phyloP scores from a whole-genome alignment of 2,329 filamentous ascomycete genomes.

The Orbilia javanica region DNA sequence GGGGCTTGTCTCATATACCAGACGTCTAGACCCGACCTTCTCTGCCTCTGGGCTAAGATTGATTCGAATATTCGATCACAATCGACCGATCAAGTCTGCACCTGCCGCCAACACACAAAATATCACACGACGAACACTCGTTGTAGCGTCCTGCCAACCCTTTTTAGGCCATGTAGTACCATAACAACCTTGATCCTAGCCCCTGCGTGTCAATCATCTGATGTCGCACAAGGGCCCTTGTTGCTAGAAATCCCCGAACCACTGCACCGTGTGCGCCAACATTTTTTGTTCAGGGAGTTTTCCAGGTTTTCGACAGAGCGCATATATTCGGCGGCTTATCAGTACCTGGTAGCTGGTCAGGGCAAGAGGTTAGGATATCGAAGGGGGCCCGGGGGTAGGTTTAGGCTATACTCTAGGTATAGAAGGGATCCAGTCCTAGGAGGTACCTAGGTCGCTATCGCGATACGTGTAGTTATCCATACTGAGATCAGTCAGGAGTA shows the following conservation, averaged over 20 bases:
- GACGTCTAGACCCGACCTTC: too few species aligned
- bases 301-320: slow-evolving; percentile 1
- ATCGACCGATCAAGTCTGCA: too few species aligned
- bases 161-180: not conserved
- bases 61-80: too few species aligned
- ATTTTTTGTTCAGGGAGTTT: not conserved
- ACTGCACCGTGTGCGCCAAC: not conserved
- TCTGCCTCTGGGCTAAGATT: too few species aligned
- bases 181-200: not conserved
- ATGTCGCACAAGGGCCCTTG: slow-evolving; percentile 15
- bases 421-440: too few species aligned
- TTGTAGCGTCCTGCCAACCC: not conserved
- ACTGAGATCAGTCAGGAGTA: too few species aligned
- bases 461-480: too few species aligned
- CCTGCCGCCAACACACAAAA: too few species aligned
- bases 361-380: not conserved
- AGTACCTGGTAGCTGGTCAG: slow-evolving; percentile 2
- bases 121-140: too few species aligned
- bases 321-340: not conserved
- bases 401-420: slow-evolving; percentile 27
- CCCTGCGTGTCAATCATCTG: slow-evolving; percentile 5
- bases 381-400: not conserved
- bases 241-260: slow-evolving; percentile 3
- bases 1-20: too few species aligned
- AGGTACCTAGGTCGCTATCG: too few species aligned